phyloP scores from a whole-genome alignment of 352 stramenopile species.

The Elongisporangium prolatum region DNA sequence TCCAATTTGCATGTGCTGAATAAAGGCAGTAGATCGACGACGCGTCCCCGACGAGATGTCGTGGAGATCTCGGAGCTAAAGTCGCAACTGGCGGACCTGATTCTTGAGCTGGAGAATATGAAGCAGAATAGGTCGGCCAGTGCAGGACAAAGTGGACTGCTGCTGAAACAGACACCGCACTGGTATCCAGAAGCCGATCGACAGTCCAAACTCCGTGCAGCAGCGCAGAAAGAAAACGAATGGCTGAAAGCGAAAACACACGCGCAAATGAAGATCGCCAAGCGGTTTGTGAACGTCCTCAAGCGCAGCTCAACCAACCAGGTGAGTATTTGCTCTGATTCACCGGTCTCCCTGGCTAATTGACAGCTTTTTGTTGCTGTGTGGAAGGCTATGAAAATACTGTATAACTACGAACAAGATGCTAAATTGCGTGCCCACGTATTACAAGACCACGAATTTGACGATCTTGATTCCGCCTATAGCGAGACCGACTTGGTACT shows the following conservation, averaged over 20 bases:
- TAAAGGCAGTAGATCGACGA: too few species aligned
- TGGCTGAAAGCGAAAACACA: background rate
- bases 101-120: background rate
- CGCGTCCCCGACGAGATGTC: background rate
- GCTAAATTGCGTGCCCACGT: background rate
- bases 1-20: too few species aligned
- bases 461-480: background rate
- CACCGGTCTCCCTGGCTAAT: background rate
- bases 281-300: background rate
- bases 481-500: background rate
- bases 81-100: background rate
- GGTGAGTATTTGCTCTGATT: background rate
- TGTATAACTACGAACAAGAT: background rate
- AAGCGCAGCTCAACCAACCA: background rate
- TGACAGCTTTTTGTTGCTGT: background rate
- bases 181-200: background rate
- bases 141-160: background rate
- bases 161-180: background rate
- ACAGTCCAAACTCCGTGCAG: background rate
- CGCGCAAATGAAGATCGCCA: background rate
- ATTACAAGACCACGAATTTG: background rate
- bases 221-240: background rate
- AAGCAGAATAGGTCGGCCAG: background rate
- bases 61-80: background rate
- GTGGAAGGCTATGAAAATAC: background rate